Evolutionary conservation across 1,284 basidiomycete species (phyloP).

Genomic region (Trichosporon inkin): DNA sequence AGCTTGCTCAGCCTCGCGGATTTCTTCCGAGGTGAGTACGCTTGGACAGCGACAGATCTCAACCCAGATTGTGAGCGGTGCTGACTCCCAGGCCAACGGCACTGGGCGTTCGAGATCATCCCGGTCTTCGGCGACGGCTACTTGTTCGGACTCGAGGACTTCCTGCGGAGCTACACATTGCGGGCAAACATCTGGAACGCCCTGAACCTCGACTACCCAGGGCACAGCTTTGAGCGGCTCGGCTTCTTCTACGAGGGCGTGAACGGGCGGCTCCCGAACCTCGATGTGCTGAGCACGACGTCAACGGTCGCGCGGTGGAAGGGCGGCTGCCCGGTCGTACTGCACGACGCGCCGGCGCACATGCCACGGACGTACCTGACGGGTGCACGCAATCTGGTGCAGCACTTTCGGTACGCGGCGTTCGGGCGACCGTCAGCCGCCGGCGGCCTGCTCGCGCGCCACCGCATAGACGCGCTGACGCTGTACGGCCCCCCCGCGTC

Average conservation of each 20-base stretch:
- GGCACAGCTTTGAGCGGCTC: slow-evolving; percentile 91
- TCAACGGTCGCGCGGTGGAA: slow-evolving; percentile 67
- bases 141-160: slow-evolving; percentile 87
- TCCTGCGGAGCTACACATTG: slow-evolving; percentile 78
- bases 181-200: slow-evolving; percentile 89
- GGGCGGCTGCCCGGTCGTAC: slow-evolving; percentile 65
- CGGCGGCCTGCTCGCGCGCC: slow-evolving; percentile 55
- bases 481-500: slow-evolving; percentile 79
- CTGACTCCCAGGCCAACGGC: slow-evolving; percentile 70
- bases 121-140: slow-evolving; percentile 87
- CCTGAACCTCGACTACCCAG: slow-evolving; percentile 89
- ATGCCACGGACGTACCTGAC: slow-evolving; percentile 19
- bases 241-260: slow-evolving; percentile 91
- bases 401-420: slow-evolving; percentile 43
- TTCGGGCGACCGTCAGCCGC: slow-evolving; percentile 49
- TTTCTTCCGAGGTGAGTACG: slow-evolving; percentile 68
- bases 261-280: slow-evolving; percentile 91
- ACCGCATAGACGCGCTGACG: slow-evolving; percentile 90
- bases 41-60: too few relatives aligned
- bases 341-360: slow-evolving; percentile 64
- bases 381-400: slow-evolving; percentile 34
- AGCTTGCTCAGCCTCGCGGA: slow-evolving; percentile 74
- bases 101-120: slow-evolving; percentile 91
- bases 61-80: too few relatives aligned
- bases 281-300: slow-evolving; percentile 86